Evolutionary conservation across 345 rosid genomes (phyloP).

Genomic region (Fremontodendron californicum): DNA sequence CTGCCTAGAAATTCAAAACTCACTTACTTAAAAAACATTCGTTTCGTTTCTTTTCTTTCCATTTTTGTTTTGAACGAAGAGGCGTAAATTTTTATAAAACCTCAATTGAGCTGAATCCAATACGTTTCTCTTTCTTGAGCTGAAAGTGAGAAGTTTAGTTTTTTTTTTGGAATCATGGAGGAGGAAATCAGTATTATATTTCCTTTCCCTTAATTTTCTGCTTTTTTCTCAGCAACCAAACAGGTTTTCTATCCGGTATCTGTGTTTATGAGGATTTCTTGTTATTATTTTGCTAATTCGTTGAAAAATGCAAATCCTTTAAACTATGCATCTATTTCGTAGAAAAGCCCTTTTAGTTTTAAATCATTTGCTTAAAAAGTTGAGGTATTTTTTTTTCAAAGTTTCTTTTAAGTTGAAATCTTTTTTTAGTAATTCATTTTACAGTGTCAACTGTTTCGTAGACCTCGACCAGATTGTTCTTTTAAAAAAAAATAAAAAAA

Average conservation of each 20-base stretch:
- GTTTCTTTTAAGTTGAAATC: neutral
- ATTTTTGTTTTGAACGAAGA: neutral
- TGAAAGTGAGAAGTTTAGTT: neutral
- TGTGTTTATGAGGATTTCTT: neutral
- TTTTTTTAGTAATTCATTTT: neutral
- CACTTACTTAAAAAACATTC: neutral
- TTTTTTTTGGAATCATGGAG: neutral
- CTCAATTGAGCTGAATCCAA: too few species aligned
- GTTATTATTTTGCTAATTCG: neutral
- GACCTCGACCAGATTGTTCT: neutral
- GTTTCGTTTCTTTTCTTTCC: too few species aligned
- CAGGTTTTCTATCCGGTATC: neutral
- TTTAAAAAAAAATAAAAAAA: too few species aligned
- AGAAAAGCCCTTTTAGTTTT: too few species aligned
- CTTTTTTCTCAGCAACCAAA: neutral
- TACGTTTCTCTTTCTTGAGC: too few species aligned
- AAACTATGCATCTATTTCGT: neutral
- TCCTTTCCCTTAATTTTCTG: neutral
- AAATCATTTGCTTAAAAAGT: neutral
- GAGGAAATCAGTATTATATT: neutral
- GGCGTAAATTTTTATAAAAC: neutral
- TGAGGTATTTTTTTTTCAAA: neutral
- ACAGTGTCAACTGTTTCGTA: neutral
- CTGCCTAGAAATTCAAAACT: neutral
- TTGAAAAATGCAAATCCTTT: neutral